These are phyloP conservation scores for Acer saccharum DNA, from an alignment of 345 rosid species.

Conservation along the genomic window DNA sequence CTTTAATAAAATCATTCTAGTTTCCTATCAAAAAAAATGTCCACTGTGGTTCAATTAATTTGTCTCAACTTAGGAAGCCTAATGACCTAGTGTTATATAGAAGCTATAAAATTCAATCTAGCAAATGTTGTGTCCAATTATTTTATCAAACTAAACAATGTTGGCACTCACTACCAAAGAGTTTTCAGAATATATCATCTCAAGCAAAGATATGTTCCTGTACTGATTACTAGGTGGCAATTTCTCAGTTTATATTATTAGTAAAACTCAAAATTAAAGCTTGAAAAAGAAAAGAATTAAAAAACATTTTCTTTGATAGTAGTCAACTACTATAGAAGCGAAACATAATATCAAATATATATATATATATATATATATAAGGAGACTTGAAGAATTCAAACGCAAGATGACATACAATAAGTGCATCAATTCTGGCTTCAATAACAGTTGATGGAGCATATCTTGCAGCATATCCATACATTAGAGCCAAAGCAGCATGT, in stretches of 20 bases:
- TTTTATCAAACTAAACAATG: not conserved
- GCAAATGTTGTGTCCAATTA: not conserved
- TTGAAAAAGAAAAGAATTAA: not conserved
- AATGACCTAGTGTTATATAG: not conserved
- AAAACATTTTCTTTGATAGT: not conserved
- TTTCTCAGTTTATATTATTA: not conserved
- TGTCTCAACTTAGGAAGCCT: not conserved
- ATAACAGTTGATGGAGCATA: conserved; percentile 96
- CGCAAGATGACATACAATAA: conserved; percentile 64
- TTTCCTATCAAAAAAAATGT: too few relatives aligned
- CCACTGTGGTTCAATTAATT: not conserved
- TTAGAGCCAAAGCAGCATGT: conserved; percentile 98
- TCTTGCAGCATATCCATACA: conserved; percentile 99
- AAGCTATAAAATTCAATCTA: not conserved
- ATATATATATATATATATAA: too few relatives aligned
- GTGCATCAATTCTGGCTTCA: conserved; percentile 98
- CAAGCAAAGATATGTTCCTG: not conserved
- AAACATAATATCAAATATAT: too few relatives aligned
- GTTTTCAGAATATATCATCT: not conserved
- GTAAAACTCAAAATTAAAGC: not conserved
- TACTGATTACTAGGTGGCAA: too few relatives aligned
- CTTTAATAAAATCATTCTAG: too few relatives aligned
- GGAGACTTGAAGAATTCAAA: conserved; percentile 3
- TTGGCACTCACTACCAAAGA: not conserved
- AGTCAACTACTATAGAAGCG: not conserved